Conservation (phyloP, 108 stramenopile genomes). For the Skeletonema grethae region DNA sequence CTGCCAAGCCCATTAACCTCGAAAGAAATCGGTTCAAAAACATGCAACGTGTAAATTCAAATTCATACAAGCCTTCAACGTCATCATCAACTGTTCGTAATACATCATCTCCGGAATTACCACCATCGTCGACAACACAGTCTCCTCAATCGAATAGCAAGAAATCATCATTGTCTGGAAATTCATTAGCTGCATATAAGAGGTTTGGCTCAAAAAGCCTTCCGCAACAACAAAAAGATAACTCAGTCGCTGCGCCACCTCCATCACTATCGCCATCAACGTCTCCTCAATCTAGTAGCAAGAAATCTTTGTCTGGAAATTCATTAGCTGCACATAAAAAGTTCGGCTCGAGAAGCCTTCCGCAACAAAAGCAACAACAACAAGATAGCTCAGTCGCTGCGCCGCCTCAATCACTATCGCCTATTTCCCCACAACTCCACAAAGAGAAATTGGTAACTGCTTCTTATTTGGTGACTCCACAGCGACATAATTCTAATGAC, state of each 20-base stretch:
- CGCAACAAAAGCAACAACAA: background rate
- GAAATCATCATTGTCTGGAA: background rate
- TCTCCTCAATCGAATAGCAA: background rate
- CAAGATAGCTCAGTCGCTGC: background rate
- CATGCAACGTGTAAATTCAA: background rate
- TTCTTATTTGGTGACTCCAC: background rate
- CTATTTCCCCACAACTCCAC: background rate
- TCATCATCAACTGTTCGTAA: background rate
- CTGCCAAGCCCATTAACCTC: background rate
- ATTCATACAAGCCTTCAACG: background rate
- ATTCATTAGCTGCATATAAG: background rate
- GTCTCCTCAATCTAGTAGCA: background rate
- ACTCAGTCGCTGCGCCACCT: background rate
- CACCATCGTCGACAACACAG: background rate
- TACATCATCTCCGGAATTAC: background rate
- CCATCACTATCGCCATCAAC: background rate
- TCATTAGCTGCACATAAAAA: background rate
- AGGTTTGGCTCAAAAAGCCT: background rate
- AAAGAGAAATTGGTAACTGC: background rate
- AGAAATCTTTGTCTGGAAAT: background rate
- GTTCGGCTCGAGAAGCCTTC: background rate
- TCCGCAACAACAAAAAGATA: background rate
- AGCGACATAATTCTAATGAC: background rate
- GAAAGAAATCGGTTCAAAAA: background rate
- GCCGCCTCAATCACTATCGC: background rate